Base-by-base conservation (phyloP, 805 yeast species). In the Kodamaea laetipori region DNA sequence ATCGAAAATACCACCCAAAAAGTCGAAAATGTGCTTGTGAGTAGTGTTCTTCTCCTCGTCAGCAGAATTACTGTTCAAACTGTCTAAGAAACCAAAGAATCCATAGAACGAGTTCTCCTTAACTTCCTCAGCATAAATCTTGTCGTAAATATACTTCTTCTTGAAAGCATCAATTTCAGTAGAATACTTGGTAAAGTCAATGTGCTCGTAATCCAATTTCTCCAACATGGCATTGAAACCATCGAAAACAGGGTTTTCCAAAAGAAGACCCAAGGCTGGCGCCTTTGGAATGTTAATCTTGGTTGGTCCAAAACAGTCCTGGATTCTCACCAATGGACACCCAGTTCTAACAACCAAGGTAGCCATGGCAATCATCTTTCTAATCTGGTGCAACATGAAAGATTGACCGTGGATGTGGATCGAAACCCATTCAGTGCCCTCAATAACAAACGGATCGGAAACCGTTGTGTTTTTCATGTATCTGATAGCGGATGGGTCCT, bases 351-450 rank as follows among this genome's bases (percentile, higher is more conserved):
- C 82, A 12, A 86, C 80, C 45, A 92, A 72, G 0, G 90, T 80
- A 1, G 95, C 96, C 95, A 92, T 84, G 16, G 97, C 92, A 47
- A 94, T 88, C 98, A 94, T 94, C 62, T 94, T 94, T 61, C 99
- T 82, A 59, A 94, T 94, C 74, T 92, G 99, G 67, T 92, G 98
- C 50, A 94, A 75, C 98, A 94, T 94, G 66, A 94, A 94, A 3
- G 97, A 88, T 68, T 94, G 99, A 6, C 99, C 99, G 63, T 94
- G 99, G 52, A 94, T 88, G 69, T 92, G 90, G 57, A 94, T 84
- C 1, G 96, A 87, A 2, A 88, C 77, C 99, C 99, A 94, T 61
- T 94, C 98, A 5, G 97, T 90, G 37, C 87, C 90, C 58, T 90
- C 87, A 52, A 92, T 90, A 40, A 89, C 84, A 63, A 89, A 87